Evolutionary conservation across 2,329 filamentous ascomycete genomes (phyloP), one percentile per base, ranked within the genome.

Genomic region (Botrytis fragariae): DNA sequence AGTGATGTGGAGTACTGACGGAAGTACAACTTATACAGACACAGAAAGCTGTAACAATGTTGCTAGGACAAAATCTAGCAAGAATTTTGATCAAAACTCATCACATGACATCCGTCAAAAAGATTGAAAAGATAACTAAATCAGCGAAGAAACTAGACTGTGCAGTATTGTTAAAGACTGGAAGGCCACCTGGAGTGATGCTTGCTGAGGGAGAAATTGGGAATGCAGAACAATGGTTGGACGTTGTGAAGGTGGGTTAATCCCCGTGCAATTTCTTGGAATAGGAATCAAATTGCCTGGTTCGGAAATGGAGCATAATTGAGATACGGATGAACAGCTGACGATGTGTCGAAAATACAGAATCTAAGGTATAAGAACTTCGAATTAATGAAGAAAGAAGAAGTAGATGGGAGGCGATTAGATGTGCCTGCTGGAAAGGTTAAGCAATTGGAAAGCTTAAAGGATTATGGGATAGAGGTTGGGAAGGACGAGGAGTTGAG

Each of bases 51-150:
- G 16, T 62, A 32, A 54, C 2, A 14, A 68, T 68, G 65, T 68
- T 37, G 65, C 18, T 39, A 9, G 48, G 35, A 1, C 48, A 42
- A 42, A 68, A 42, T 5, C 32, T 68, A 2, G n/a, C 54, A 35
- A 77, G 79, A 79, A 88, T 91, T 44, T 84, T 95, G 63, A 93
- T 95, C 74, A 88, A 91, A 70, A 95, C 92, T 0, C 92, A 95
- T 77, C 92, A 95, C 81, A 94, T 95, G 79, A 94, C 92, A 6
- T 94, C 91, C 0, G 90, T 92, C 76, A 94, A 93, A 80, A 95
- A 95, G 79, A 86, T 91, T 62, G 83, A 85, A 39, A 85, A 85
- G 72, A 85, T 95, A 35, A 88, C 85, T 69, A 91, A 92, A 81
- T 89, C 90, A 3, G 87, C 88, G 5, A 89, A 91, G 10, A 85